Percentiles rank a stretch among this genome's conserved stretches.
Evolutionary conservation across 2,329 filamentous ascomycete species (phyloP).

Genomic region (Penicillium sp.): DNA sequence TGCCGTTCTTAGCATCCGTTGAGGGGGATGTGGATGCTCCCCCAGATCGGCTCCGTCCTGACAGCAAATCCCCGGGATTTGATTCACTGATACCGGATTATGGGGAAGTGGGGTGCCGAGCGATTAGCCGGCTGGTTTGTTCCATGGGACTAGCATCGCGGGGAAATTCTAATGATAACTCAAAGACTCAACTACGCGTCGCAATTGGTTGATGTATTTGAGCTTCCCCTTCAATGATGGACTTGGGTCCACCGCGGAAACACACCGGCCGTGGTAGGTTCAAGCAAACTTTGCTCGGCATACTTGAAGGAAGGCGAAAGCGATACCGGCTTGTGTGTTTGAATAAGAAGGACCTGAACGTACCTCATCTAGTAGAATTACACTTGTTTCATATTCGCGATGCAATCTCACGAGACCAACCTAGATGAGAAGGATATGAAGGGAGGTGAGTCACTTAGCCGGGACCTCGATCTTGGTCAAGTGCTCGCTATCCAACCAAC

Average conservation of each 20-base stretch:
- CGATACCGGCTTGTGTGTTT: background rate
- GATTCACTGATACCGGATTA: background rate
- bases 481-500: constrained; percentile 14
- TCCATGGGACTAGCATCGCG: background rate
- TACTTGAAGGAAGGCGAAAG: background rate
- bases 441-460: background rate
- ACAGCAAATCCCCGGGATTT: background rate
- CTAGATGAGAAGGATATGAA: constrained; percentile 11
- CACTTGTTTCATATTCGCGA: background rate
- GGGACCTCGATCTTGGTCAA: constrained; percentile 15
- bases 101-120: constrained; percentile 6
- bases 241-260: constrained; percentile 13
- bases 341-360: background rate
- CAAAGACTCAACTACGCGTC: background rate
- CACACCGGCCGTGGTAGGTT: constrained; percentile 7
- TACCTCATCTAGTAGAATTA: background rate
- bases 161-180: background rate
- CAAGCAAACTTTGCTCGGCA: constrained; percentile 2
- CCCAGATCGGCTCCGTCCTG: background rate
- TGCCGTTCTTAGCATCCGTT: constrained; percentile 7
- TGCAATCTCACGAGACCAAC: background rate
- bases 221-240: background rate
- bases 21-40: background rate
- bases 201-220: background rate
- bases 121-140: background rate